Conservation (phyloP, 495 filamentous ascomycete genomes). For the Aspergillus panamensis region DNA sequence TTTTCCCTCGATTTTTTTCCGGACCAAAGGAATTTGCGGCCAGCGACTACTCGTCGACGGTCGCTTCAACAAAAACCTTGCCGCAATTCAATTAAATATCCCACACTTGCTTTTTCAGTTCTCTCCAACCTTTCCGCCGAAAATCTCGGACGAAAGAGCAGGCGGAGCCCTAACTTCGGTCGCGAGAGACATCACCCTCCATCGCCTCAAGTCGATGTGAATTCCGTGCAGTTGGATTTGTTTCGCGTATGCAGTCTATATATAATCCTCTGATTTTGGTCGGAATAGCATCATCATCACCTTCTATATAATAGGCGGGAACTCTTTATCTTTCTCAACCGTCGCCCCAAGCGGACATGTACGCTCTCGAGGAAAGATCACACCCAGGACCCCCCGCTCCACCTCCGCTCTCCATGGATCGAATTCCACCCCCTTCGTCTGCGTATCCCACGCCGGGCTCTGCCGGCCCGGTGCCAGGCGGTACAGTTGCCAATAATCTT, state of each 20-base stretch:
- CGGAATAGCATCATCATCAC: neutral
- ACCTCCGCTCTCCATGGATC: constrained; percentile 48
- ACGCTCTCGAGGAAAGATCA: constrained; percentile 43
- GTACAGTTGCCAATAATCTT: constrained; percentile 36
- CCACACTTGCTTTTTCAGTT: neutral
- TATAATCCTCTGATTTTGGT: neutral
- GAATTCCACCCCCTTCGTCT: constrained; percentile 41
- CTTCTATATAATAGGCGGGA: constrained; percentile 1
- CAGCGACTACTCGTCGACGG: neutral
- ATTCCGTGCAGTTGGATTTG: constrained; percentile 33
- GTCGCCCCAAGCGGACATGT: constrained; percentile 30
- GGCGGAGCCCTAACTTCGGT: constrained; percentile 7
- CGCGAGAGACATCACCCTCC: constrained; percentile 10
- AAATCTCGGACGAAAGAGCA: neutral
- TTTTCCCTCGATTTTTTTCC: constrained; percentile 9
- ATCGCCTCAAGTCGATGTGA: constrained; percentile 30
- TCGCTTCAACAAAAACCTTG: neutral
- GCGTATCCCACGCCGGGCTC: constrained; percentile 42
- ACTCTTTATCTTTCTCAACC: neutral
- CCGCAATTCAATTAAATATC: neutral
- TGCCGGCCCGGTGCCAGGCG: constrained; percentile 19
- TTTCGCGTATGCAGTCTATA: constrained; percentile 21
- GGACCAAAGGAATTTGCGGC: constrained; percentile 4
- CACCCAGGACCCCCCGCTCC: constrained; percentile 39
- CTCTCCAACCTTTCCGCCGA: neutral